Evolutionary conservation across 768 basidiomycete species (phyloP).

Genomic region (Tricholoma sp.): DNA sequence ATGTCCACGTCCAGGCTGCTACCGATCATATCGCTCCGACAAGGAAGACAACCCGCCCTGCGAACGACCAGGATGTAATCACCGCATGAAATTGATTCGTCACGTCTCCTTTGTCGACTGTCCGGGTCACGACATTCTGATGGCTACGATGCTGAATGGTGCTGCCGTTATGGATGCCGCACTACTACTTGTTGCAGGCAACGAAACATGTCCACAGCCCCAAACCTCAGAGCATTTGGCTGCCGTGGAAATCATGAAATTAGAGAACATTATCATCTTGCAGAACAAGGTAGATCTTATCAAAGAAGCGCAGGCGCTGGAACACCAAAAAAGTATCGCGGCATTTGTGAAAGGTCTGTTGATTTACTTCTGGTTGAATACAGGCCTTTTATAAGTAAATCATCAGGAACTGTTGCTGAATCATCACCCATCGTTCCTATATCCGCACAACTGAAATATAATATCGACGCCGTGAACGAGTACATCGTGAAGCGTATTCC

Average conservation of each 20-base stretch:
- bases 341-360: conserved; percentile 88
- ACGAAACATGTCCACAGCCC: conserved; percentile 98
- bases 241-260: conserved; percentile 99
- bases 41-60: conserved; percentile 94
- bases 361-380: neutral
- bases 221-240: conserved; percentile 99
- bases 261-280: conserved; percentile 94
- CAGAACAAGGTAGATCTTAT: conserved; percentile 99
- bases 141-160: conserved; percentile 99
- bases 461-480: conserved; percentile 98
- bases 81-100: conserved; percentile 85
- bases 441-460: conserved; percentile 97
- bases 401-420: conserved; percentile 89
- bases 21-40: conserved; percentile 87
- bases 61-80: conserved; percentile 88
- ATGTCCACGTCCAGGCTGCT: conserved; percentile 92
- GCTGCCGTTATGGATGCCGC: conserved; percentile 99
- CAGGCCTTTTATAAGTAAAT: neutral
- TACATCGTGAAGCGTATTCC: conserved; percentile 98
- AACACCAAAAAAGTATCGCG: conserved; percentile 93
- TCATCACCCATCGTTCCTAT: conserved; percentile 98
- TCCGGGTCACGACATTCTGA: conserved; percentile 98
- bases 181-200: conserved; percentile 90
- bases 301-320: conserved; percentile 88
- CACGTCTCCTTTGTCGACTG: conserved; percentile 99